Conservation (phyloP, 164 flowering plant genomes). For the Vitis rotundifolia region DNA sequence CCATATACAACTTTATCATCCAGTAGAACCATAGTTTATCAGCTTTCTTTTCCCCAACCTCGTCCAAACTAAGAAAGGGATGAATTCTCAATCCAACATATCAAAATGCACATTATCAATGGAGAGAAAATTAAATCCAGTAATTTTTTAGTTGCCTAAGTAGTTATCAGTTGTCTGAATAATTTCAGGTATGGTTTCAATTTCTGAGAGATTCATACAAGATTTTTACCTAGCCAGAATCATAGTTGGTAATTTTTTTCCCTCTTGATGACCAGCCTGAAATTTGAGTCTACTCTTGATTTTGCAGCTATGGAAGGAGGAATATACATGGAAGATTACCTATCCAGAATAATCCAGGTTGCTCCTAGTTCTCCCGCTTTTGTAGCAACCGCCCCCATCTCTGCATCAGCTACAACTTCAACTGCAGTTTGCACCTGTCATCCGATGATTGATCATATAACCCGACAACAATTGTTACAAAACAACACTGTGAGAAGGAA, state of each 20-base stretch:
- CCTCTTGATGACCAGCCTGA: background rate
- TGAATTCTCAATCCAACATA: background rate
- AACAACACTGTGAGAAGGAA: background rate
- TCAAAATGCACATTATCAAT: too few relatives aligned
- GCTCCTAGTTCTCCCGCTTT: constrained; percentile 35
- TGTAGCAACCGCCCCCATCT: constrained; percentile 25
- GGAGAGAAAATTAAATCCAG: too few relatives aligned
- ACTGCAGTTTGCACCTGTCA: constrained; percentile 34
- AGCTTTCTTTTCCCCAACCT: too few relatives aligned
- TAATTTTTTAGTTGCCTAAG: background rate
- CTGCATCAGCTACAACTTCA: constrained; percentile 18
- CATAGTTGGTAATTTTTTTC: too few relatives aligned
- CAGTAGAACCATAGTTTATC: background rate
- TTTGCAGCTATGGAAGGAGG: background rate
- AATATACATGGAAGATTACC: constrained; percentile 16
- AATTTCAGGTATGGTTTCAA: background rate
- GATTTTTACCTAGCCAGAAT: too few relatives aligned
- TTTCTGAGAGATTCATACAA: too few relatives aligned
- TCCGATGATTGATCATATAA: background rate
- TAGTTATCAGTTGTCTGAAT: background rate
- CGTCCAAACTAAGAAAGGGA: background rate
- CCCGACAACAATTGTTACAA: background rate
- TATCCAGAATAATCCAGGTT: constrained; percentile 41
- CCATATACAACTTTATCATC: background rate
- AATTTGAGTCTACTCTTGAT: background rate